These are phyloP conservation scores for Capronia americana DNA, from an alignment of 2,329 filamentous ascomycete species.

Conservation along the genomic window DNA sequence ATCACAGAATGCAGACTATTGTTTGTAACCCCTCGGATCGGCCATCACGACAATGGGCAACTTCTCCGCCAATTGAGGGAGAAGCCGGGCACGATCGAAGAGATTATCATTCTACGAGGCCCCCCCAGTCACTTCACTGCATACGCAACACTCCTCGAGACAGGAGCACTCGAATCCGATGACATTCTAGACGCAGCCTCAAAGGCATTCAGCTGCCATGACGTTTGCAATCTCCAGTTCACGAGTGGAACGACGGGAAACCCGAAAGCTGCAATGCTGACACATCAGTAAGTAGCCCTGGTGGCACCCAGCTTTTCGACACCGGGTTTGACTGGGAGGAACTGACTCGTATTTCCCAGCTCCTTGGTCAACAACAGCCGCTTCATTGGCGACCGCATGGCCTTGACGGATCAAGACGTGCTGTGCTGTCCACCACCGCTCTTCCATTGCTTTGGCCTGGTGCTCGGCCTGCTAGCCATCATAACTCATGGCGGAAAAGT, in stretches of 20 bases:
- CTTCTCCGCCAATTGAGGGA: conserved; percentile 63
- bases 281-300: conserved; percentile 63
- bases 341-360: conserved; percentile 37
- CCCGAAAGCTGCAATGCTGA: conserved; percentile 77
- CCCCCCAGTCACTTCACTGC: conserved; percentile 60
- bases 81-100: conserved; percentile 50
- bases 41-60: conserved; percentile 66
- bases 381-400: conserved; percentile 77
- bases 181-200: conserved; percentile 61
- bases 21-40: conserved; percentile 74
- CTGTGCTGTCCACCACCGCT: conserved; percentile 83
- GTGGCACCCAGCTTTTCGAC: too few relatives aligned
- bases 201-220: conserved; percentile 65
- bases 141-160: conserved; percentile 65
- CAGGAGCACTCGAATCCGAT: conserved; percentile 57
- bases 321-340: not conserved
- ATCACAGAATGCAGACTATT: conserved; percentile 71
- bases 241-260: conserved; percentile 76
- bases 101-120: conserved; percentile 67
- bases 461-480: conserved; percentile 74
- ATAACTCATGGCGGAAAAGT: conserved; percentile 78
- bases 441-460: conserved; percentile 85
- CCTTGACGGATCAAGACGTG: conserved; percentile 68
- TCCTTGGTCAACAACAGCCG: conserved; percentile 67
- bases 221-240: conserved; percentile 77